Base-by-base conservation (phyloP, 2,329 filamentous ascomycete species). In the Botryotinia calthae region DNA sequence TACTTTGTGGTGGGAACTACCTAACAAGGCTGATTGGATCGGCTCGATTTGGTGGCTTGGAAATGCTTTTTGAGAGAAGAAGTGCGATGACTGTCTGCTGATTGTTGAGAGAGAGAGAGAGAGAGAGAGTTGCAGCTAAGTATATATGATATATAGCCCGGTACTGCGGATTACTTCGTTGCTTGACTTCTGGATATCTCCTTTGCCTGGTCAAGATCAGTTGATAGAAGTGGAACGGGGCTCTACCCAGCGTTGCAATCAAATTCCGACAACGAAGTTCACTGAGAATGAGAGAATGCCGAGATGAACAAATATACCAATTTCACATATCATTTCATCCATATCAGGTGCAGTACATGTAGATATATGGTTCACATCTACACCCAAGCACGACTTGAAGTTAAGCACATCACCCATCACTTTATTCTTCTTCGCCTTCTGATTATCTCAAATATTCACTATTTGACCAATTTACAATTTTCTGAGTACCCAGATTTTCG, bases 151-250 rank as follows among this genome's bases (percentile, higher is more conserved):
- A 3, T n/a, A 51, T 14, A 6, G 48, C 25, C 4, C 25, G 10
- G 10, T 14, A 2, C 9, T 1, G 22, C 9, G 22, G 46, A 9
- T 12, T 48, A 4, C 46, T 48, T 16, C 22, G 8, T 25, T n/a
- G 0, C 9, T 51, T n/a, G 10, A n/a, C 0, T 4, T 51, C 48
- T 51, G 22, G 22, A 51, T 14, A 20, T 10, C 22, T 51, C 0
- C 4, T n/a, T 14, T 4, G 22, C 10, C 1, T n/a, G 4, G 4
- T 1, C 4, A 25, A 48, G 1, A 5, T 25, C 22, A 48, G 22
- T n/a, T 51, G 22, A 51, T n/a, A 14, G 25, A 51, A 25, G 10
- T 51, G 48, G 48, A n/a, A 25, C 9, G 48, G 1, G 4, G 22
- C 10, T 4, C 4, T 12, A 51, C 10, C 10, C 5, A n/a, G 9